Base-by-base conservation (phyloP, 1,284 basidiomycete species). In the Ganoderma multipileum region DNA sequence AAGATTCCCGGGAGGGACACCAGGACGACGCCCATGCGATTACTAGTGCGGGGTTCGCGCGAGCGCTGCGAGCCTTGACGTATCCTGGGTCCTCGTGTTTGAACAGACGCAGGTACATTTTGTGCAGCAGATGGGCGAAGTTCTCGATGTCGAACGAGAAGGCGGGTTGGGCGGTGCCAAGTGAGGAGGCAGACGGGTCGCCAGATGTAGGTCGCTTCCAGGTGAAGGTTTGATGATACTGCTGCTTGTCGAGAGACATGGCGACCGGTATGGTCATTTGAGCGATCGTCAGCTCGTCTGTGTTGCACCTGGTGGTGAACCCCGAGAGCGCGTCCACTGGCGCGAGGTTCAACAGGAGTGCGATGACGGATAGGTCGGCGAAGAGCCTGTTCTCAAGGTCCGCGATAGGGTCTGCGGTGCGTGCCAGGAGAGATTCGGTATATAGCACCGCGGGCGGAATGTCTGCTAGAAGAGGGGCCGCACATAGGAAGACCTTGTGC, bases 91-190 rank as follows among this genome's bases (percentile, higher is more conserved):
- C 75, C 67, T 86, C 85, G 28, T 81, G 74, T 16, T 77, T 68
- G 63, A 89, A 89, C 80, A 89, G 82, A 20, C 79, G 73, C 18
- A 78, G 73, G 72, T 89, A 89, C 9, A 89, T 74, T 9, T 78
- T 76, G 63, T 83, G 86, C 5, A 90, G 73, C 36, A 85, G 73
- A n/a, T 71, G 71, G 20, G 77, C 83, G 33, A 89, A 78, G 30
- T 82, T 77, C 3, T 66, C 65, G 0, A 81, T 65, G 67, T 81
- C 75, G 69, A 81, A 78, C 52, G 65, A 75, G 70, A 47, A 71
- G 61, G 5, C 39, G 23, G n/a, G 50, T 61, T 1, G 39, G 28
- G 20, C 55, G 64, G 9, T 38, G 57, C 33, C 20, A 4, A 26
- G 28, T 16, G 23, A 39, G 65, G 14, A 71, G 41, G 11, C 50